A percentile compares a stretch with the other conserved stretches of the same genome.
Evolutionary conservation across 371 early-diverging fungal species (phyloP).

Genomic region (Syncephalastrum racemosum): DNA sequence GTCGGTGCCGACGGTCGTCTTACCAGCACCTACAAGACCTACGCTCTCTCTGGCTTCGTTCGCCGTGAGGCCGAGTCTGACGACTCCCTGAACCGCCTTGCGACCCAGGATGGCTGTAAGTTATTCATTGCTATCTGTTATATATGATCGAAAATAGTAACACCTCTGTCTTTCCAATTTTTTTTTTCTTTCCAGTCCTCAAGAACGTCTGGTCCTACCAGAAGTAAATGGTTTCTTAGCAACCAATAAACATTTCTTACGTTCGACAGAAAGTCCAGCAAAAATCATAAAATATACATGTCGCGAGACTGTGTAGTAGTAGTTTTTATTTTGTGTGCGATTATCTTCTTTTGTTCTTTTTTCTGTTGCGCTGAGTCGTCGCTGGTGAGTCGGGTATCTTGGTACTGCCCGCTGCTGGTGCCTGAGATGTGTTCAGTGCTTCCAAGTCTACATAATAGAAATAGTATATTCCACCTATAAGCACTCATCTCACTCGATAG

Average conservation of each 20-base stretch:
- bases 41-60: constrained; percentile 94
- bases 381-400: constrained; percentile 5
- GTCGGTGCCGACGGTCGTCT: constrained; percentile 88
- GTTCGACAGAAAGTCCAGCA: not conserved
- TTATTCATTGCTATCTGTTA: too few relatives aligned
- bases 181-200: constrained; percentile 1
- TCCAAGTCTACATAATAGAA: not conserved
- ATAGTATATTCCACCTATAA: not conserved
- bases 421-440: constrained; percentile 4
- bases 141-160: not conserved
- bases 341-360: constrained; percentile 22
- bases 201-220: constrained; percentile 24
- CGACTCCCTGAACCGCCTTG: constrained; percentile 96
- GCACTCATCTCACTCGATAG: not conserved
- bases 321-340: constrained; percentile 5
- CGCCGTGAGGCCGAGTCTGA: constrained; percentile 92
- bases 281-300: not conserved
- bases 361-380: constrained; percentile 14
- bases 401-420: constrained; percentile 11
- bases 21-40: constrained; percentile 81
- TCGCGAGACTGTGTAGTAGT: too few relatives aligned
- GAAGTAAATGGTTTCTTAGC: constrained; percentile 5
- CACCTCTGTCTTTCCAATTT: not conserved
- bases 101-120: constrained; percentile 84
- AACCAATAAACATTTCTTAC: not conserved